Evolutionary conservation across 1,284 basidiomycete genomes (phyloP).

Genomic region (Ganoderma lingzhi): DNA sequence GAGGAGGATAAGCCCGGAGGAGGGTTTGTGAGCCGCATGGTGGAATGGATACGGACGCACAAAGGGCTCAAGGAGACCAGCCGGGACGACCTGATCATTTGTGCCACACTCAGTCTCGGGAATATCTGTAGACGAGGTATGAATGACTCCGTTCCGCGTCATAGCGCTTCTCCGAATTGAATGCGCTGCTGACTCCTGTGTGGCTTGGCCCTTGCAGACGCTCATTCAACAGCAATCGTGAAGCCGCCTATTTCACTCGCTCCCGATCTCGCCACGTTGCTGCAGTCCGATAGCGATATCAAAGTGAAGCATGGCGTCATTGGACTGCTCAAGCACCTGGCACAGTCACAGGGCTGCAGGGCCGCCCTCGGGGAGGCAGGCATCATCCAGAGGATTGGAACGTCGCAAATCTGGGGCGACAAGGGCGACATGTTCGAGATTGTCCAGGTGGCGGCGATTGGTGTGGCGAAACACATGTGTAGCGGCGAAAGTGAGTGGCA

Average conservation of each 20-base stretch:
- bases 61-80: constrained; percentile 44
- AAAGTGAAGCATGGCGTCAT: constrained; percentile 88
- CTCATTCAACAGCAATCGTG: constrained; percentile 68
- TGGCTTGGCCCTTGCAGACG: constrained; percentile 52
- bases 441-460: constrained; percentile 89
- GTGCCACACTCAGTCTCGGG: constrained; percentile 83
- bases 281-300: constrained; percentile 61
- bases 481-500: constrained; percentile 69
- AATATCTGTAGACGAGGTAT: constrained; percentile 83
- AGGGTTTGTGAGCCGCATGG: constrained; percentile 77
- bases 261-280: constrained; percentile 48
- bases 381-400: constrained; percentile 67
- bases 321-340: constrained; percentile 85
- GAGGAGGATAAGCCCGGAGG: constrained; percentile 66
- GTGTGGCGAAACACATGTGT: constrained; percentile 89
- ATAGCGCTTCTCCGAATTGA: constrained; percentile 11
- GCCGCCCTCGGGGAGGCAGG: constrained; percentile 66
- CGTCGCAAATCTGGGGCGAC: constrained; percentile 78
- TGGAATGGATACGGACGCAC: constrained; percentile 75
- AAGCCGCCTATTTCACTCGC: constrained; percentile 57
- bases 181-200: constrained; percentile 19
- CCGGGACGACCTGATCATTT: constrained; percentile 84
- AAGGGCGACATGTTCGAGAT: constrained; percentile 82
- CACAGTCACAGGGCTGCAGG: constrained; percentile 76
- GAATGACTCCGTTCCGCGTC: constrained; percentile 31